phyloP scores from a whole-genome alignment of 2,329 filamentous ascomycete species.

The Hyphodiscus sp. region DNA sequence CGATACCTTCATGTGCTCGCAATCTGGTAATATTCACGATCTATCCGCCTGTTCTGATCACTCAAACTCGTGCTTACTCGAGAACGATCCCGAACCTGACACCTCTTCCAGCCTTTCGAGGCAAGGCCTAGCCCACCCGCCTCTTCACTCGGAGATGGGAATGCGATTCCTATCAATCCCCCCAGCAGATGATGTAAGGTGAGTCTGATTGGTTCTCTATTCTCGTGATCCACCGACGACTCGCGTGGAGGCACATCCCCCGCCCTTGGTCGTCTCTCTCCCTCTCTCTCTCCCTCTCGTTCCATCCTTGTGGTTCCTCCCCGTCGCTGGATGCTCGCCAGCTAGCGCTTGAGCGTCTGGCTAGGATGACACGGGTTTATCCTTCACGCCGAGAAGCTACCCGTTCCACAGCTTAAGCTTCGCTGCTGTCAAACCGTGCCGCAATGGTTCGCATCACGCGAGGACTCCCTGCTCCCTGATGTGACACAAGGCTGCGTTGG shows the following conservation, averaged over 20 bases:
- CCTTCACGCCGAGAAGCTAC: conserved; percentile 16
- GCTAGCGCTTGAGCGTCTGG: conserved; percentile 15
- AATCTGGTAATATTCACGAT: conserved; percentile 31
- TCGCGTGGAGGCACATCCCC: conserved; percentile 25
- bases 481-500: conserved; percentile 23
- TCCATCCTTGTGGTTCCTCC: conserved; percentile 12
- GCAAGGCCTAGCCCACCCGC: conserved; percentile 26
- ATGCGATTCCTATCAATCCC: conserved; percentile 29
- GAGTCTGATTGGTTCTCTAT: conserved; percentile 25
- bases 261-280: conserved; percentile 9
- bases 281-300: conserved; percentile 8
- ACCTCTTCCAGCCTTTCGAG: conserved; percentile 28
- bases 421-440: conserved; percentile 20
- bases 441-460: conserved; percentile 25
- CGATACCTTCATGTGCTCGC: conserved; percentile 32
- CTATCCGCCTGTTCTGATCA: conserved; percentile 27
- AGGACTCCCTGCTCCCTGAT: conserved; percentile 23
- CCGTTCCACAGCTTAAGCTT: conserved; percentile 28
- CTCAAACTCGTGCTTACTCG: conserved; percentile 28
- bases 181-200: conserved; percentile 31
- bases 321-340: conserved; percentile 10
- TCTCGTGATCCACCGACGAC: conserved; percentile 18
- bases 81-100: conserved; percentile 29
- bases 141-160: conserved; percentile 29
- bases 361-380: conserved; percentile 25